These are phyloP conservation scores for Artemisia annua DNA, from an alignment of 129 eudicot genomes.

Conservation along the genomic window DNA sequence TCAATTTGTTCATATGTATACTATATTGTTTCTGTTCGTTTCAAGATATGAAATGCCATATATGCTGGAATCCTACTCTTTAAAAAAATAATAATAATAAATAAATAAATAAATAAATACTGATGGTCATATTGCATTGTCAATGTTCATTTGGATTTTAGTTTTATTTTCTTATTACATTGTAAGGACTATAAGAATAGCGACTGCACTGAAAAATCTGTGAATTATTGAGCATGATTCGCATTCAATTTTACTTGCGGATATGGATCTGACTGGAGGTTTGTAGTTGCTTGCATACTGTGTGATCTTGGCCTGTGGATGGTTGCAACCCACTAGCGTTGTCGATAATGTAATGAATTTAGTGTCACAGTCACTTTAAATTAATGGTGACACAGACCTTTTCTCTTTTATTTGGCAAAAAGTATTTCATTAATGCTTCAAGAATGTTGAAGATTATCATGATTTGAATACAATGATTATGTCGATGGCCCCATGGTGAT, in stretches of 20 bases:
- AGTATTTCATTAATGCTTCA: not conserved
- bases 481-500: not conserved
- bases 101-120: no score
- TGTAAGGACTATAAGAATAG: no score
- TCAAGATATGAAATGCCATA: not conserved
- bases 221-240: conserved; percentile 6
- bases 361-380: not conserved
- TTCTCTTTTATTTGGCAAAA: not conserved
- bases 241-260: not conserved
- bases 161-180: no score
- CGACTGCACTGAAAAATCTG: not conserved
- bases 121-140: conserved; percentile 3
- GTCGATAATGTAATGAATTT: not conserved
- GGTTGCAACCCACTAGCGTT: not conserved
- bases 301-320: not conserved
- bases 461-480: not conserved
- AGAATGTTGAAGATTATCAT: not conserved
- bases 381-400: not conserved
- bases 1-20: conserved; percentile 2
- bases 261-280: not conserved
- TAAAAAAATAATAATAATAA: not conserved
- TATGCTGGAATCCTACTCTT: conserved; percentile 2
- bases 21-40: not conserved
- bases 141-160: conserved; percentile 1
- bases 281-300: not conserved